phyloP scores from a whole-genome alignment of 176 grass and related monocot genomes.

The Saccharum officinarum region DNA sequence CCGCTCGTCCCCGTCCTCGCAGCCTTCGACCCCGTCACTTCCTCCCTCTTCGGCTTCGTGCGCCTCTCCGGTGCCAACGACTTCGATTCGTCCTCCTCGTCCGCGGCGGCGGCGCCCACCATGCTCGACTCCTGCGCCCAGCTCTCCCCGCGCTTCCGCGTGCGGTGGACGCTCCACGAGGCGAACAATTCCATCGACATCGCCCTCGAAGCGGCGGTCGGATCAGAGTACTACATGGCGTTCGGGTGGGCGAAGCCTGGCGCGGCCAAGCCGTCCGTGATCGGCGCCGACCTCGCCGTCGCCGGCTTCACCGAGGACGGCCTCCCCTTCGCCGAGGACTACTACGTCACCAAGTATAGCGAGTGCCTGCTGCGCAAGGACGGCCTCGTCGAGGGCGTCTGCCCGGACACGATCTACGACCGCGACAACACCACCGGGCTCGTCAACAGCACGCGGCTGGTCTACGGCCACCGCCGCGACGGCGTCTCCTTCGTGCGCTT shows the following conservation, averaged over 20 bases:
- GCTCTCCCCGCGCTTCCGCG: constrained; percentile 58
- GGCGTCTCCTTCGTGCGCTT: constrained; percentile 87
- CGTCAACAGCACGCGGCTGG: constrained; percentile 69
- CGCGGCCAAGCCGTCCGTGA: constrained; percentile 48
- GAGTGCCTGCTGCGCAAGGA: constrained; percentile 69
- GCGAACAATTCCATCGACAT: constrained; percentile 65
- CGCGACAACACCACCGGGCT: constrained; percentile 24
- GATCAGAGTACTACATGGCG: constrained; percentile 92
- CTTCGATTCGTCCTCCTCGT: not conserved
- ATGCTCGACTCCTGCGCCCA: constrained; percentile 77
- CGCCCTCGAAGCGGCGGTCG: constrained; percentile 68
- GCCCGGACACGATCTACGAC: constrained; percentile 85
- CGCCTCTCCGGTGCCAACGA: constrained; percentile 19
- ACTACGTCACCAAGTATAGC: constrained; percentile 65
- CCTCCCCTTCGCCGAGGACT: constrained; percentile 81
- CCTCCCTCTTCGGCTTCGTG: constrained; percentile 88
- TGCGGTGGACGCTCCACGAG: constrained; percentile 80
- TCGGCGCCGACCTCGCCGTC: constrained; percentile 72
- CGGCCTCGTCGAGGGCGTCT: constrained; percentile 67
- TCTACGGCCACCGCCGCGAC: constrained; percentile 83
- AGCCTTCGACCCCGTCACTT: constrained; percentile 81
- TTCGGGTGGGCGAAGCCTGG: constrained; percentile 77
- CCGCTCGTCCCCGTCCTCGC: constrained; percentile 67
- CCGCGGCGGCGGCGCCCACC: constrained; percentile 37
- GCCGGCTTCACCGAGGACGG: constrained; percentile 84